Percentiles rank a stretch among this genome's conserved stretches.
Conservation (phyloP, 2,329 filamentous ascomycete genomes). For the Aspergillus sojae region DNA sequence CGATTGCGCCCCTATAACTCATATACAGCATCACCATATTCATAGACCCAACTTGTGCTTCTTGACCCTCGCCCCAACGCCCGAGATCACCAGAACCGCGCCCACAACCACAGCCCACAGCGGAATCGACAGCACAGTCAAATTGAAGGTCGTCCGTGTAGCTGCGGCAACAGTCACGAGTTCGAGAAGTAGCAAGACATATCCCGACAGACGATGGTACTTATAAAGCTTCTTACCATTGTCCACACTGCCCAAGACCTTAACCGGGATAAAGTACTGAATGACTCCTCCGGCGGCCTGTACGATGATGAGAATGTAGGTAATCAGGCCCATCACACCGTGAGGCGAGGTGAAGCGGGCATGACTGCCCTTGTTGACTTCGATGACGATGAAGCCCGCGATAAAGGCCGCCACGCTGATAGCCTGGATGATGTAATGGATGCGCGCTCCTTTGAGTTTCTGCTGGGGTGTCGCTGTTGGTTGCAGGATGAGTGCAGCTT, state of each 20-base stretch:
- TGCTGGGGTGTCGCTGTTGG: constrained; percentile 77
- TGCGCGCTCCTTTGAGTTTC: constrained; percentile 65
- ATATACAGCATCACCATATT: neutral
- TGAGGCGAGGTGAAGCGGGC: constrained; percentile 75
- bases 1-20: neutral
- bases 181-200: constrained; percentile 70
- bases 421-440: constrained; percentile 70
- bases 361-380: constrained; percentile 76
- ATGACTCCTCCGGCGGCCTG: constrained; percentile 81
- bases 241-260: constrained; percentile 74
- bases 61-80: constrained; percentile 77
- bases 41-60: constrained; percentile 73
- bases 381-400: constrained; percentile 47
- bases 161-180: constrained; percentile 75
- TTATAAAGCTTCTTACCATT: constrained; percentile 85
- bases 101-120: constrained; percentile 75
- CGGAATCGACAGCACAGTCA: constrained; percentile 68
- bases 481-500: constrained; percentile 83
- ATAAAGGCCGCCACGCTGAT: constrained; percentile 52
- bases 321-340: constrained; percentile 77
- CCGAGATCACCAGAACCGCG: constrained; percentile 66
- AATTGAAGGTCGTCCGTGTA: constrained; percentile 74
- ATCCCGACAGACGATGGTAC: constrained; percentile 80
- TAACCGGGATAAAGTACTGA: constrained; percentile 72
- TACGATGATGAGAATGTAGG: constrained; percentile 68